Evolutionary conservation across 352 stramenopile species (phyloP).

Genomic region (Pythium periplocum): DNA sequence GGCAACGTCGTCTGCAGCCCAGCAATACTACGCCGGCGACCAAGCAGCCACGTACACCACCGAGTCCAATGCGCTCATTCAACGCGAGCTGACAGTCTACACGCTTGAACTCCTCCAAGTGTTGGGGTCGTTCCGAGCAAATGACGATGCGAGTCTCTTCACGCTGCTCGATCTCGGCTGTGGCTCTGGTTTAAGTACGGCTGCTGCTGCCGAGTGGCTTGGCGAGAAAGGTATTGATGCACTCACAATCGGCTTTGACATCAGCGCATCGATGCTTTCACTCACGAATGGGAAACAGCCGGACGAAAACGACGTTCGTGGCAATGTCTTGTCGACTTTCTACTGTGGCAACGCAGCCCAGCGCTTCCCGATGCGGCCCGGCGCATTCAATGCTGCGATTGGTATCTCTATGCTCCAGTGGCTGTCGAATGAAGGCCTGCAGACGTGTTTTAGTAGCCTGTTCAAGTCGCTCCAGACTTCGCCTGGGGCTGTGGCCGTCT

Average conservation of each 20-base stretch:
- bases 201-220: conserved; percentile 48
- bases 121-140: background rate
- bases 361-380: conserved; percentile 41
- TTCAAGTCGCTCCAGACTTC: conserved; percentile 19
- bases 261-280: conserved; percentile 71
- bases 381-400: conserved; percentile 43
- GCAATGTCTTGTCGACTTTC: conserved; percentile 16
- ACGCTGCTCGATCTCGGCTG: conserved; percentile 63
- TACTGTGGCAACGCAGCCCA: conserved; percentile 68
- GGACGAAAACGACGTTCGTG: no score
- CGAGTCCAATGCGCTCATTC: conserved; percentile 55
- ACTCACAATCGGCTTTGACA: conserved; percentile 65
- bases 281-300: conserved; percentile 15
- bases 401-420: conserved; percentile 84
- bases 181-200: conserved; percentile 64
- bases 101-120: conserved; percentile 49
- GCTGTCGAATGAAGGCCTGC: conserved; percentile 51
- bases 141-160: conserved; percentile 4
- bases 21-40: conserved; percentile 53
- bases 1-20: conserved; percentile 32
- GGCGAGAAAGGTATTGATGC: conserved; percentile 18
- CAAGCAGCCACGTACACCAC: conserved; percentile 73
- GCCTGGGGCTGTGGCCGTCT: conserved; percentile 27
- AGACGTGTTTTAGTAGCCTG: conserved; percentile 56
- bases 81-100: conserved; percentile 60